Base-by-base conservation (phyloP, 139 green algal species). In the Edaphochlamys debaryana region DNA sequence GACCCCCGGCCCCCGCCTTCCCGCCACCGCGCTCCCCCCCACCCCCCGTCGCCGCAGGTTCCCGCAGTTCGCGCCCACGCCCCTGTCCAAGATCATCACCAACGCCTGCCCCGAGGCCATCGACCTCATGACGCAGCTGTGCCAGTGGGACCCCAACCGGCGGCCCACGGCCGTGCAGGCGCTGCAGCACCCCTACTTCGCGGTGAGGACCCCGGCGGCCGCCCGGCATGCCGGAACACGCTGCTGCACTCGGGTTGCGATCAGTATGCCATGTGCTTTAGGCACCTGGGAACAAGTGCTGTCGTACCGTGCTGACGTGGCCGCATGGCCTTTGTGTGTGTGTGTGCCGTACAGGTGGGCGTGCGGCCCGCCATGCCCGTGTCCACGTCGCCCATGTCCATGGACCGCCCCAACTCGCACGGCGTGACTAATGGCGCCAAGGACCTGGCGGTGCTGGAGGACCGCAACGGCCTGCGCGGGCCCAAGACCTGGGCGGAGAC, bases 61-160 rank as follows among this genome's bases (percentile, higher is more conserved):
- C 79, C 90, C 92, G 22, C 85, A 88, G 84, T 96, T 96, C 68
- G 50, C 84, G 0, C 48, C 92, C 40, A 94, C 92, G 58, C 92
- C 92, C 41, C 64, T 85, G 7, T 64, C 2, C 79, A 92, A 94
- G 70, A 66, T 98, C 64, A 93, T 99, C 27, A 86, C 92, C 27
- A 91, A 90, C 68, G 96, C 95, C 19, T 93, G 81, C 37, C 89
- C 92, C 0, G 95, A 98, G 45, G 96, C 96, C 1, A 86, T 98
- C 19, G 95, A 98, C 66, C 92, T 99, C 6, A 98, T 99, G 45
- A 89, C 86, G 7, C 62, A 82, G 63, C 89, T 97, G 73, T 95
- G 91, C 74, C 48, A 85, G 3, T 98, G 95, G 95, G 96, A 99
- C 90, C 96, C 96, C 4, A 89, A 89, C 68, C 91, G 92, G 79